Evolutionary conservation across 345 rosid species (phyloP).

Genomic region (Bretschneidera sinensis): DNA sequence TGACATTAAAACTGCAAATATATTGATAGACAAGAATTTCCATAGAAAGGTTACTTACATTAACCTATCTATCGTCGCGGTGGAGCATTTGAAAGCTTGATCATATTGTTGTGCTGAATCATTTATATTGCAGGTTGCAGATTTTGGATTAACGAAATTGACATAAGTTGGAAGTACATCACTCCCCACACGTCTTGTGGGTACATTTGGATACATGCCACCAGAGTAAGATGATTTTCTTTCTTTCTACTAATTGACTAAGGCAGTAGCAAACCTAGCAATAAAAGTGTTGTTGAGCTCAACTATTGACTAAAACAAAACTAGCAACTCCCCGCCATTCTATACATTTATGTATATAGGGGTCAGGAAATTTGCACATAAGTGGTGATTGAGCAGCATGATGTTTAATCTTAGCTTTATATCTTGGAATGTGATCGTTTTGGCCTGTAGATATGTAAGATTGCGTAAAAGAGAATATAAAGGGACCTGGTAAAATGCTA

Average conservation of each 20-base stretch:
- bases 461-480: too few relatives aligned
- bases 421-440: too few relatives aligned
- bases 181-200: slow-evolving; percentile 70
- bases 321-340: not conserved
- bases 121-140: slow-evolving; percentile 66
- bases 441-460: too few relatives aligned
- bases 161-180: slow-evolving; percentile 78
- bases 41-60: slow-evolving; percentile 61
- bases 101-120: slow-evolving; percentile 6
- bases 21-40: slow-evolving; percentile 80
- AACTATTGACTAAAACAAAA: too few relatives aligned
- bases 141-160: slow-evolving; percentile 87
- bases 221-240: slow-evolving; percentile 65
- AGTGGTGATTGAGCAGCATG: too few relatives aligned
- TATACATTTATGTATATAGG: slow-evolving; percentile 3
- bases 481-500: too few relatives aligned
- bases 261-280: not conserved
- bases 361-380: too few relatives aligned
- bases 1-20: slow-evolving; percentile 93
- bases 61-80: not conserved
- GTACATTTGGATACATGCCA: slow-evolving; percentile 99
- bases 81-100: slow-evolving; percentile 8
- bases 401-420: too few relatives aligned
- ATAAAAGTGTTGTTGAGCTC: not conserved
- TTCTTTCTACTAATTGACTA: not conserved